Evolutionary conservation across 2,329 filamentous ascomycete genomes (phyloP), one percentile per base, ranked within the genome.

Genomic region (Trichoderma sp.): DNA sequence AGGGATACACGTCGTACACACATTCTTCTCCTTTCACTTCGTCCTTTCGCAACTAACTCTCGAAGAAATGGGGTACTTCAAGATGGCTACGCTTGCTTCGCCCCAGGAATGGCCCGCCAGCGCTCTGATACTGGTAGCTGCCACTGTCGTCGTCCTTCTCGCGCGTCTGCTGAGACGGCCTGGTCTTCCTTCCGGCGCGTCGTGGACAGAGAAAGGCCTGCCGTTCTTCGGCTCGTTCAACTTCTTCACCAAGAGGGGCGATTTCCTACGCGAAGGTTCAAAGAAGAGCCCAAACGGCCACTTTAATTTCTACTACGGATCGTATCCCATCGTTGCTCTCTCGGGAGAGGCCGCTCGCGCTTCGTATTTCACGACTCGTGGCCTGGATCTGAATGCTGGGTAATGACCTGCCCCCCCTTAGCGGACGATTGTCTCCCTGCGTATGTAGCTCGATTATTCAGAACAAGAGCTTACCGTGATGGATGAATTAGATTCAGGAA

Each of bases 261-360:
- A 80, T 28, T 85, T 83, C 69, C 77, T 79, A 61, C 69, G 69
- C 19, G 64, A 76, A n/a, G 74, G 75, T 10, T 68, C 69, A 7
- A 68, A 67, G 15, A 67, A 73, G 7, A 76, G 75, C 0, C 59
- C 68, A 5, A 78, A 75, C 1, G 80, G 80, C 28, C 80, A 80
- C 56, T 85, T 83, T 68, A 79, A 76, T 59, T 84, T 83, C 69
- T 79, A 79, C 67, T 78, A 80, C 3, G 82, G 83, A 0, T 70
- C 76, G 6, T 74, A 80, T 64, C 75, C 74, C 2, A 76, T 84
- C 14, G 72, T 85, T 9, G 80, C 75, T 2, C 55, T 85, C 12
- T 77, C 75, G 4, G 81, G 82, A 1, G 73, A 77, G 3, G 74
- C 77, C 12, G 77, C 74, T 2, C 75, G 82, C 17, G 73, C 77